Evolutionary conservation across 192 early-diverging fungal species (phyloP), one percentile per base, ranked within the genome.

Genomic region (Spizellomyces sp.): DNA sequence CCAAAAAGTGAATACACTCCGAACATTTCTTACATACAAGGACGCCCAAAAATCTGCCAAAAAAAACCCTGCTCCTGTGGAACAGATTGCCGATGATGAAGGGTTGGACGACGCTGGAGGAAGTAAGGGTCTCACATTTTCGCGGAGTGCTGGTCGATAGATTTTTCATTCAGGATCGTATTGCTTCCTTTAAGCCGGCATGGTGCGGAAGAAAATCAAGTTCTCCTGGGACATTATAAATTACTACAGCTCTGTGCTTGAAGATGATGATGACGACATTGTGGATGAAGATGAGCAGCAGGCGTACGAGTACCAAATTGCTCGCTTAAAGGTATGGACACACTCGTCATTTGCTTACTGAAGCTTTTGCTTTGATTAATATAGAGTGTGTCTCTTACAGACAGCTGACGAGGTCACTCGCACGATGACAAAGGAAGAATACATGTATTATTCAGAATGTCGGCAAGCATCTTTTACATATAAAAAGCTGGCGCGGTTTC

Each of bases 401-500:
- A 88, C 90, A 42, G 98, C 98, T 5, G 98, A 99, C 72, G 91
- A 95, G 55, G 82, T 96, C 4, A 99, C 98, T 5, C 77, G 86
- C 15, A 91, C 87, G 14, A 99, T 99, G 98, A 93, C 95, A 21
- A 90, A 96, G 69, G 95, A 96, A n/a, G 94, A 99, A 80, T 99
- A 99, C 77, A 94, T 98, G 22, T 94, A 96, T 81, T 99, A 96
- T 71, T 95, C 96, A 6, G 95, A 98, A 77, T 97, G 95, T 77
- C 86, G 96, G n/a, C 95, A 97, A 79, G 96, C 98, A 8, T 94
- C 92, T 8, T 99, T 99, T 63, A 96, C 94, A 5, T 98, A 92
- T 80, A 93, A 96, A 60, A 96, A 96, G 74, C 82, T 83, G 48
- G 96, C 96, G 75, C 81, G 92, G 61, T 99, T 99, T 75, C 84